phyloP scores from a whole-genome alignment of 768 basidiomycete species.

The Auricularia cornea region DNA sequence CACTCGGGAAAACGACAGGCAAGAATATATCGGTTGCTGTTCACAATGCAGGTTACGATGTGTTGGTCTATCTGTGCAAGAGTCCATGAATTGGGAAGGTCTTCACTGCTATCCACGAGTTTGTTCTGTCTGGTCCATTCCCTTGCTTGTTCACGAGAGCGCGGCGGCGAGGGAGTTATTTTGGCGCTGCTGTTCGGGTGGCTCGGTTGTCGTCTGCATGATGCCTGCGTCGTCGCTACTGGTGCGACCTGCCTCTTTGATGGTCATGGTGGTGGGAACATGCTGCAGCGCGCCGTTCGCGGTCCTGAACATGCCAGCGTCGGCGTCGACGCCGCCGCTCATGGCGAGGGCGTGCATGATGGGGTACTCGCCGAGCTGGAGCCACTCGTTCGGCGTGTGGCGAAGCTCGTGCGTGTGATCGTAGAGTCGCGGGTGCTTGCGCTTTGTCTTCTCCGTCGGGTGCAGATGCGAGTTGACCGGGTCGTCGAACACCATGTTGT shows the following conservation, averaged over 20 bases:
- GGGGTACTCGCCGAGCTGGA: slow-evolving; percentile 35
- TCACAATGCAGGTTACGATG: too few species aligned
- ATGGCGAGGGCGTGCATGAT: slow-evolving; percentile 25
- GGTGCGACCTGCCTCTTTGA: not conserved
- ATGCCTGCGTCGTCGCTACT: not conserved
- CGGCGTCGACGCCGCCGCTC: not conserved
- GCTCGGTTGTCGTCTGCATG: not conserved
- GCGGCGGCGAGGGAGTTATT: not conserved
- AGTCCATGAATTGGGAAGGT: too few species aligned
- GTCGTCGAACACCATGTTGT: slow-evolving; percentile 30
- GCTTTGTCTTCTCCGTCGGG: slow-evolving; percentile 9
- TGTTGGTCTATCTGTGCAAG: too few species aligned
- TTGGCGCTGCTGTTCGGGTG: not conserved
- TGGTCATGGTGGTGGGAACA: not conserved
- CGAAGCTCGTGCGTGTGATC: slow-evolving; percentile 28
- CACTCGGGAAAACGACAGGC: too few species aligned
- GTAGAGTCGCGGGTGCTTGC: slow-evolving; percentile 8
- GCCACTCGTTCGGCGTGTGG: slow-evolving; percentile 50
- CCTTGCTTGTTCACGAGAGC: not conserved
- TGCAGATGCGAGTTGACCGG: not conserved
- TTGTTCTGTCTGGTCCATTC: too few species aligned
- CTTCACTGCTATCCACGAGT: too few species aligned
- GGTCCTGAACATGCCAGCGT: not conserved
- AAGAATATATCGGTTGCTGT: too few species aligned
- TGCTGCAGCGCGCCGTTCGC: not conserved